Evolutionary conservation across 805 yeast genomes (phyloP), one percentile per base, ranked within the genome.

Genomic region (Pichia eremophila): DNA sequence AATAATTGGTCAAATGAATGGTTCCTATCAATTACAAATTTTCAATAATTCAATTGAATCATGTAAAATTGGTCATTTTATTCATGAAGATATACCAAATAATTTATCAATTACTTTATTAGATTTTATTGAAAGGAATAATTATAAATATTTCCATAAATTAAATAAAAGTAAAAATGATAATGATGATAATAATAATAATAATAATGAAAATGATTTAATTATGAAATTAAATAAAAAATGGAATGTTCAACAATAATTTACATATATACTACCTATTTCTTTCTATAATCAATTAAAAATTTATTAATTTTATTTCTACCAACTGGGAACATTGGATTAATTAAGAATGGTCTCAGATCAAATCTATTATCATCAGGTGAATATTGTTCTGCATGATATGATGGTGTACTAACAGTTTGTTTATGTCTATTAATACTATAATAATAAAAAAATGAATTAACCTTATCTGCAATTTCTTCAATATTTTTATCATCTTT

Each of bases 341-440:
- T 80, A 49, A 93, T 87, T 62, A 95, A 71, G 65, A 93, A 89
- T n/a, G 99, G 99, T 56, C 99, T 75, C 59, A 95, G 71, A 63
- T 93, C 99, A 65, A 85, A 93, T 58, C 99, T 75, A 63, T 93
- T 93, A 65, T 93, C 99, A 65, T 93, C 99, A 1, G 99, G 97
- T 3, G 98, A 90, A 62, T 93, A 93, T 59, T 87, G 95, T 64
- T 93, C 99, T 0, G 99, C 99, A 59, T 93, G 99, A 61, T 93
- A 93, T 36, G 95, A 78, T 14, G 99, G 99, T 0, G 99, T 93
- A 63, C 90, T 74, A n/a, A 91, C 90, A 1, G 99, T 93, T 81
- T 87, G 93, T 67, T 93, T 93, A 66, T 93, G 99, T 59, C 99
- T 80, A 65, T 93, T 93, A 48, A 93, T 78, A 5, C 97, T 96